Percentiles rank a stretch among this genome's conserved stretches.
These are phyloP conservation scores for Westerdykella ornata DNA, from an alignment of 2,329 filamentous ascomycete species.

Conservation along the genomic window DNA sequence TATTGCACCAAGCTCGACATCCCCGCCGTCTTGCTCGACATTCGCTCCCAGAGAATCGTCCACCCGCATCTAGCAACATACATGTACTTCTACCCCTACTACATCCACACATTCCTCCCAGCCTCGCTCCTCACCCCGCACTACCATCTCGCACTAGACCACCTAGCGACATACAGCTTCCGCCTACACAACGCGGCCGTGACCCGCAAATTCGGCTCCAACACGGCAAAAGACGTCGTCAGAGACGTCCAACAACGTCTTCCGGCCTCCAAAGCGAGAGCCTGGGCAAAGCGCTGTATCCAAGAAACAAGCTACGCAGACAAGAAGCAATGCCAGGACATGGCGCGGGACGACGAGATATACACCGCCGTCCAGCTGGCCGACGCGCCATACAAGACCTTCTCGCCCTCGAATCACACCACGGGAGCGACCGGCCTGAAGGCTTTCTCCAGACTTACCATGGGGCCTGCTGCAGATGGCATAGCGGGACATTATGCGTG, in stretches of 20 bases:
- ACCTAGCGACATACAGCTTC: slow-evolving; percentile 25
- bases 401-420: slow-evolving; percentile 1
- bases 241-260: slow-evolving; percentile 21
- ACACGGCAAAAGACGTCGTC: slow-evolving; percentile 9
- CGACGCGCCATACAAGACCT: slow-evolving; percentile 20
- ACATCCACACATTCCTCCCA: slow-evolving; percentile 26
- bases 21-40: slow-evolving; percentile 26
- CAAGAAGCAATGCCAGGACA: slow-evolving; percentile 15
- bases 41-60: slow-evolving; percentile 16
- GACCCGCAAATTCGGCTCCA: slow-evolving; percentile 11
- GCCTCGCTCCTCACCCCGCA: slow-evolving; percentile 14
- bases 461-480: slow-evolving; percentile 17
- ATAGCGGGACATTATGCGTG: neutral
- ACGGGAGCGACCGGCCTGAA: slow-evolving; percentile 6
- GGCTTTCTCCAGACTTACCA: slow-evolving; percentile 21
- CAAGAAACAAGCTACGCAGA: slow-evolving; percentile 14
- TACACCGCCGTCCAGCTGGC: slow-evolving; percentile 22
- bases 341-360: slow-evolving; percentile 16
- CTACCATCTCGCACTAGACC: slow-evolving; percentile 22
- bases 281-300: slow-evolving; percentile 23
- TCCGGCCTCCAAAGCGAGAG: slow-evolving; percentile 9
- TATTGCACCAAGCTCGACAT: slow-evolving; percentile 22
- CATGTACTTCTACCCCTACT: slow-evolving; percentile 30
- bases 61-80: slow-evolving; percentile 19
- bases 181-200: slow-evolving; percentile 18